A percentile compares a stretch with the other conserved stretches of the same genome.
phyloP scores from a whole-genome alignment of 2,329 filamentous ascomycete species.

The Cadophora sp. region DNA sequence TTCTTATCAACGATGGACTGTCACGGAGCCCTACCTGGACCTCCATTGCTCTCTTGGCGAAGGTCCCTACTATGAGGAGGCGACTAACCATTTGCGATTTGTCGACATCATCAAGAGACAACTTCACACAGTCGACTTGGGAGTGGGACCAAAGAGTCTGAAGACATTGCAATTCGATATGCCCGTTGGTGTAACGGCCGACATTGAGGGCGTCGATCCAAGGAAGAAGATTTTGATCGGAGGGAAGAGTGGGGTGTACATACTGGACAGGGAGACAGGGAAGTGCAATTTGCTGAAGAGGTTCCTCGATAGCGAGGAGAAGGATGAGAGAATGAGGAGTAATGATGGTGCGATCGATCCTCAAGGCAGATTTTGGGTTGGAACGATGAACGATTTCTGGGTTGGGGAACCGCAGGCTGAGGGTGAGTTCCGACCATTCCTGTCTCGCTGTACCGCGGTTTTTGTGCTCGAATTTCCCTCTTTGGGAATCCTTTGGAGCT shows the following conservation, averaged over 20 bases:
- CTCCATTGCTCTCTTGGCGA: constrained; percentile 73
- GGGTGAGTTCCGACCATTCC: constrained; percentile 37
- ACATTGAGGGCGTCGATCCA: constrained; percentile 72
- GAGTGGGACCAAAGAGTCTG: constrained; percentile 54
- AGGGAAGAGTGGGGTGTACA: constrained; percentile 82
- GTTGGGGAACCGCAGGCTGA: constrained; percentile 46
- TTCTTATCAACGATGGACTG: constrained; percentile 51
- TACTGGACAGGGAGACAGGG: constrained; percentile 69
- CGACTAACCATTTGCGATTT: constrained; percentile 72
- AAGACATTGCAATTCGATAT: constrained; percentile 56
- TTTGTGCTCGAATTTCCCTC: neutral
- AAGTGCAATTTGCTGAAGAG: constrained; percentile 59
- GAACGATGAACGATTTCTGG: constrained; percentile 82
- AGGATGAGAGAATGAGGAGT: constrained; percentile 60
- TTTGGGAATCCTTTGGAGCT: neutral
- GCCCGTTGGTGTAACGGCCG: constrained; percentile 72
- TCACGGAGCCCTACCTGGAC: constrained; percentile 60
- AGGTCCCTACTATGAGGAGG: constrained; percentile 75
- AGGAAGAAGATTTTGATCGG: constrained; percentile 74
- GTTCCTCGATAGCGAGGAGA: constrained; percentile 50
- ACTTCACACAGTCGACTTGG: constrained; percentile 74
- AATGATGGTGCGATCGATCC: constrained; percentile 88
- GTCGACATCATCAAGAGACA: constrained; percentile 83
- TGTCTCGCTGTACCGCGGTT: neutral
- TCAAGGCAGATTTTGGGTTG: constrained; percentile 83